phyloP scores from a whole-genome alignment of 805 yeast genomes.

The Metschnikowia proteae region DNA sequence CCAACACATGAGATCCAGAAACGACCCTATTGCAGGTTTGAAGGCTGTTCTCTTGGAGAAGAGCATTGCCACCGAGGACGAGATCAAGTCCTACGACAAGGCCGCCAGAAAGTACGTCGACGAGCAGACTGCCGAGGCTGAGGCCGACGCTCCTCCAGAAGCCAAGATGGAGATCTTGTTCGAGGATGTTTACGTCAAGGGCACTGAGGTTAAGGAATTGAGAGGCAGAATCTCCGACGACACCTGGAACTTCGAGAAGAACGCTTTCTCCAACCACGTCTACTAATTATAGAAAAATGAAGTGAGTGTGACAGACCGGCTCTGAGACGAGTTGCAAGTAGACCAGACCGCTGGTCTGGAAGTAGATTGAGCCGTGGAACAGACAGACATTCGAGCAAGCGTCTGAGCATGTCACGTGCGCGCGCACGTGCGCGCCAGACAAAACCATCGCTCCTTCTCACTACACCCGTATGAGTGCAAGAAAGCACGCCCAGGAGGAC shows the following conservation, averaged over 20 bases:
- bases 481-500: constrained; percentile 30
- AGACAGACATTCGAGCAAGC: neutral
- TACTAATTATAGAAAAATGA: constrained; percentile 26
- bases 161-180: constrained; percentile 91
- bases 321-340: no score
- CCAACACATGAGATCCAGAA: constrained; percentile 98
- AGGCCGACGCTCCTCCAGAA: constrained; percentile 91
- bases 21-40: constrained; percentile 96
- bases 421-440: neutral
- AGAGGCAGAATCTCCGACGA: constrained; percentile 98
- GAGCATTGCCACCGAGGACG: constrained; percentile 88
- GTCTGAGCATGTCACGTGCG: neutral
- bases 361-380: neutral
- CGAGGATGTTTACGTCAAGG: constrained; percentile 95
- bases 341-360: no score
- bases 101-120: constrained; percentile 94
- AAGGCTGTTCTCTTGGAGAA: constrained; percentile 81
- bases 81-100: constrained; percentile 91
- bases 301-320: neutral
- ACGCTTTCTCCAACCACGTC: constrained; percentile 44
- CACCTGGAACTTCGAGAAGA: constrained; percentile 75
- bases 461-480: neutral
- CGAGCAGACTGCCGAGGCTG: constrained; percentile 91
- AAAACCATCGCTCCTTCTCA: constrained; percentile 2
- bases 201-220: constrained; percentile 84